A percentile compares a stretch with the other conserved stretches of the same genome.
Conservation (phyloP, 2,329 filamentous ascomycete genomes). For the Penicillium sp. region DNA sequence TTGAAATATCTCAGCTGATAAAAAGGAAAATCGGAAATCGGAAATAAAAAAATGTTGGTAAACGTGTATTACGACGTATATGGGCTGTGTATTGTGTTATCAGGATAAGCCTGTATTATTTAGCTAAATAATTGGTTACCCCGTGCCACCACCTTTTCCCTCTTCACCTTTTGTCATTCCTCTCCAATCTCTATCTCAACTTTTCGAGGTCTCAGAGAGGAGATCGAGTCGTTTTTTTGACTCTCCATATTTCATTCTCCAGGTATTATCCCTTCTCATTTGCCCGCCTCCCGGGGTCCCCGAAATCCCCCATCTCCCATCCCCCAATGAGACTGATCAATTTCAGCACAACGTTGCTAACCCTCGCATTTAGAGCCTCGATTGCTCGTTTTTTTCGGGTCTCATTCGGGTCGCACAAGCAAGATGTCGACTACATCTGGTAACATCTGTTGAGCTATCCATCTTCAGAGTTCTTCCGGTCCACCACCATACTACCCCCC, state of each 20-base stretch:
- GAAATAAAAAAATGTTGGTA: not conserved
- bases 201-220: not conserved
- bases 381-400: slow-evolving; percentile 8
- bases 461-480: slow-evolving; percentile 37
- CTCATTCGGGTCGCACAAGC: slow-evolving; percentile 24
- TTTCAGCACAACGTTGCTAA: slow-evolving; percentile 2
- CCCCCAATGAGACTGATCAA: not conserved
- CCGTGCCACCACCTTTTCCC: slow-evolving; percentile 20
- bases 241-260: not conserved
- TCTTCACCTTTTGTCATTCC: slow-evolving; percentile 11
- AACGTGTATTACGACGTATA: slow-evolving; percentile 6
- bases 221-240: not conserved
- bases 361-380: slow-evolving; percentile 7
- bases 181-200: slow-evolving; percentile 2
- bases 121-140: slow-evolving; percentile 28
- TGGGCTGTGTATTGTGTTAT: slow-evolving; percentile 10
- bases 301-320: not conserved
- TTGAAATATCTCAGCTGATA: slow-evolving; percentile 11
- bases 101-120: slow-evolving; percentile 16
- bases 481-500: slow-evolving; percentile 25
- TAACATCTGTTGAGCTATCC: slow-evolving; percentile 37
- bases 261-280: slow-evolving; percentile 3
- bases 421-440: slow-evolving; percentile 38
- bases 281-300: not conserved
- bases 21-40: not conserved